Percentiles rank a stretch among this genome's conserved stretches.
These are phyloP conservation scores for Phoenix roebelenii DNA, from an alignment of 176 grass and related monocot genomes.

Conservation along the genomic window DNA sequence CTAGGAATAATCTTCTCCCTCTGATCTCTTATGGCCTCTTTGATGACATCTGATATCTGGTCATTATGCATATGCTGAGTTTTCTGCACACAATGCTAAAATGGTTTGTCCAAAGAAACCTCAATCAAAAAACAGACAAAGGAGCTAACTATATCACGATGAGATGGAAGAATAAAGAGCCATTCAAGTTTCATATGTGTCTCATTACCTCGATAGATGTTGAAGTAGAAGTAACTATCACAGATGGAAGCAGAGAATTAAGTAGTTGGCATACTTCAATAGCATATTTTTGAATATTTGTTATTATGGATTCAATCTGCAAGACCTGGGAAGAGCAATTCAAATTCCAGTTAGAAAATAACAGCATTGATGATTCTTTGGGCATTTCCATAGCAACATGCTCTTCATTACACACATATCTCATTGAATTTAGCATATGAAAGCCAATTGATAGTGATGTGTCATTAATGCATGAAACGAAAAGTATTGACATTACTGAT, in stretches of 20 bases:
- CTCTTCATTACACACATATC: too few species aligned
- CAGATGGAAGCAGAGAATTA: slow-evolving; percentile 40
- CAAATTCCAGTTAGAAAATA: neutral
- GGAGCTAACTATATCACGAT: slow-evolving; percentile 1
- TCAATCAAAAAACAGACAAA: neutral
- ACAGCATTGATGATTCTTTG: neutral
- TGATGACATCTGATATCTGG: slow-evolving; percentile 41
- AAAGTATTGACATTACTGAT: too few species aligned
- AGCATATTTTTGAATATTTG: slow-evolving; percentile 58
- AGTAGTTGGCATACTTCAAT: slow-evolving; percentile 58
- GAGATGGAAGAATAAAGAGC: too few species aligned
- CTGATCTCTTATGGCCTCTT: slow-evolving; percentile 42
- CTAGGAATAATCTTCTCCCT: slow-evolving; percentile 16
- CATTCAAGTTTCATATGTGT: neutral
- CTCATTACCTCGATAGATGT: slow-evolving; percentile 76
- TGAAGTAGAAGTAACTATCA: slow-evolving; percentile 31
- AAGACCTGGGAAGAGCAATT: slow-evolving; percentile 49
- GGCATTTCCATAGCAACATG: neutral
- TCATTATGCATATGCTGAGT: slow-evolving; percentile 51
- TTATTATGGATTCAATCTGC: slow-evolving; percentile 62
- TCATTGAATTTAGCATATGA: too few species aligned
- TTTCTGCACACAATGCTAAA: slow-evolving; percentile 29
- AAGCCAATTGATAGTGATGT: too few species aligned
- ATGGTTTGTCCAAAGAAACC: neutral
- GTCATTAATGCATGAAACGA: too few species aligned